phyloP scores from a whole-genome alignment of 148 eudicot species.

The Tetragonia tetragonoides region DNA sequence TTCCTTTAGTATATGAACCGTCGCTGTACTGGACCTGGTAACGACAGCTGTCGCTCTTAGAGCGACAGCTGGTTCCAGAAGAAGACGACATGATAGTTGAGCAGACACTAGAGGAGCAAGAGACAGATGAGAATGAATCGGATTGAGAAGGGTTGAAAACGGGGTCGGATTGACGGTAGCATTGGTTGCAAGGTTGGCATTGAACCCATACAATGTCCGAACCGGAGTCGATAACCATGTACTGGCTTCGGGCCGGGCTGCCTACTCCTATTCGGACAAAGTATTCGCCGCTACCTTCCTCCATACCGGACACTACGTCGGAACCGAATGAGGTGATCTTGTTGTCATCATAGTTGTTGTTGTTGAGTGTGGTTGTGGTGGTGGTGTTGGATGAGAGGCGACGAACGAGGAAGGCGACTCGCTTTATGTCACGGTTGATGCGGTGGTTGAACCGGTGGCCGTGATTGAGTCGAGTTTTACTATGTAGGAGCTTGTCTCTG shows the following conservation, averaged over 20 bases:
- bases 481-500: slow-evolving; percentile 43
- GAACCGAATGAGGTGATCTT: slow-evolving; percentile 56
- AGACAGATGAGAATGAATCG: slow-evolving; percentile 56
- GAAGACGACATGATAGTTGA: neutral
- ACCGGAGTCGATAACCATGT: slow-evolving; percentile 82
- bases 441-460: slow-evolving; percentile 48
- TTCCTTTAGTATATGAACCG: slow-evolving; percentile 85
- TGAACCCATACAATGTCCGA: slow-evolving; percentile 93
- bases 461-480: slow-evolving; percentile 19
- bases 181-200: slow-evolving; percentile 76
- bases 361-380: neutral
- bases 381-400: slow-evolving; percentile 22
- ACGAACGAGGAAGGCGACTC: slow-evolving; percentile 42
- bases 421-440: slow-evolving; percentile 46
- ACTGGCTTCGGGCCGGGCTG: slow-evolving; percentile 69
- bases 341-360: slow-evolving; percentile 22
- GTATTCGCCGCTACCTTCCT: slow-evolving; percentile 89
- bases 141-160: slow-evolving; percentile 79
- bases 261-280: slow-evolving; percentile 87
- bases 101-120: slow-evolving; percentile 62
- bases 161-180: slow-evolving; percentile 89
- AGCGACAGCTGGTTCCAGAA: no score
- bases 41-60: slow-evolving; percentile 42
- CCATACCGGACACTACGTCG: slow-evolving; percentile 82
- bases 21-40: slow-evolving; percentile 79